These are phyloP conservation scores for Biscogniauxia marginata DNA, from an alignment of 2,329 filamentous ascomycete genomes.

Conservation along the genomic window DNA sequence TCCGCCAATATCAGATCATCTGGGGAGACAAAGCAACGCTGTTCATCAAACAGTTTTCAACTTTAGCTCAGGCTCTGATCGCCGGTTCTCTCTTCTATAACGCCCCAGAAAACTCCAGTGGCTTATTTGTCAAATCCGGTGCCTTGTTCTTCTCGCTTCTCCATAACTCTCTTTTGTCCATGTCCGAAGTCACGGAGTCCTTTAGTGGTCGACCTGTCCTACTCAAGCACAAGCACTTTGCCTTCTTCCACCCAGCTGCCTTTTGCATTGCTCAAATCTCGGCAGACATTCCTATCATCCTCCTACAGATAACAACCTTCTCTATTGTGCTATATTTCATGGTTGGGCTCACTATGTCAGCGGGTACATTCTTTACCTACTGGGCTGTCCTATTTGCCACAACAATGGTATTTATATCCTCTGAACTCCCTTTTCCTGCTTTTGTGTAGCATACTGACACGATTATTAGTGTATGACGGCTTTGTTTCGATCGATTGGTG, in stretches of 20 bases:
- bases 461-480: background rate
- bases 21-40: conserved; percentile 34
- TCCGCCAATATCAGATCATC: conserved; percentile 32
- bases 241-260: conserved; percentile 63
- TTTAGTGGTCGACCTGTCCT: conserved; percentile 65
- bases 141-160: conserved; percentile 62
- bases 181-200: conserved; percentile 59
- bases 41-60: conserved; percentile 34
- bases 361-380: conserved; percentile 62
- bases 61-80: conserved; percentile 36
- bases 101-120: conserved; percentile 37
- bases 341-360: conserved; percentile 52
- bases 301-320: conserved; percentile 58
- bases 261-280: conserved; percentile 43
- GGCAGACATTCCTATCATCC: conserved; percentile 51
- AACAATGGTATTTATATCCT: conserved; percentile 37
- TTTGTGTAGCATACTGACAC: background rate
- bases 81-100: conserved; percentile 34
- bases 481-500: background rate
- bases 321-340: conserved; percentile 62
- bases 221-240: conserved; percentile 68
- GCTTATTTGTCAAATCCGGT: conserved; percentile 59
- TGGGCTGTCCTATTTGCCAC: conserved; percentile 52
- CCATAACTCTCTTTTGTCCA: conserved; percentile 61
- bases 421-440: background rate